Conservation (phyloP, 805 yeast species). For the Starmerella riodocensis region DNA sequence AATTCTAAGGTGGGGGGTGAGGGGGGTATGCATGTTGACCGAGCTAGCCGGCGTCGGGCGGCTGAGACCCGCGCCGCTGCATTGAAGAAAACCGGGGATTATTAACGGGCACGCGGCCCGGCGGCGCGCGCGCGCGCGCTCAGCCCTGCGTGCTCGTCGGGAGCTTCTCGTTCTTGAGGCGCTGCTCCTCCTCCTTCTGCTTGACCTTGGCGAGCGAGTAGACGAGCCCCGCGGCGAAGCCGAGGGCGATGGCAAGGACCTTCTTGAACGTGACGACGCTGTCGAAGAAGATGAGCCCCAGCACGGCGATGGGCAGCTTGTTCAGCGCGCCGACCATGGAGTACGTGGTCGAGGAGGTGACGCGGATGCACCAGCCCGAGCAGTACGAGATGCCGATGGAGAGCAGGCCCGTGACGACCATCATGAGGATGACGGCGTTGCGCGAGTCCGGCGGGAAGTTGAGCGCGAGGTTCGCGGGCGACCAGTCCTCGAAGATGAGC, state of each 20-base stretch:
- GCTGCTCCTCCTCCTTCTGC: slow-evolving; percentile 37
- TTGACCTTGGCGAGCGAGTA: slow-evolving; percentile 92
- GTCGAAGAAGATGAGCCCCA: slow-evolving; percentile 89
- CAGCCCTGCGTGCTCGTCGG: slow-evolving; percentile 4
- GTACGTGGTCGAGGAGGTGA: slow-evolving; percentile 94
- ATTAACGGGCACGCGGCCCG: too few species aligned
- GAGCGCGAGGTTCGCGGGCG: slow-evolving; percentile 52
- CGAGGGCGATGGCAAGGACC: slow-evolving; percentile 78
- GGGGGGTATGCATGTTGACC: too few species aligned
- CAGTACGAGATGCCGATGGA: slow-evolving; percentile 97
- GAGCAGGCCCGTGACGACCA: slow-evolving; percentile 86
- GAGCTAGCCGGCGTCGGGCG: too few species aligned
- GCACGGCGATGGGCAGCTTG: slow-evolving; percentile 91
- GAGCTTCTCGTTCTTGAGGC: slow-evolving; percentile 12
- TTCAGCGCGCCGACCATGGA: slow-evolving; percentile 99
- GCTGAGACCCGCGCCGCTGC: too few species aligned
- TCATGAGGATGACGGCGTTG: slow-evolving; percentile 56
- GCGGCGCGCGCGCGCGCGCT: too few species aligned
- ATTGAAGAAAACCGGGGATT: too few species aligned
- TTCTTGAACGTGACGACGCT: slow-evolving; percentile 90
- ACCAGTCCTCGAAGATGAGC: slow-evolving; percentile 83
- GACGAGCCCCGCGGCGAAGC: slow-evolving; percentile 90
- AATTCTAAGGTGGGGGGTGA: too few species aligned
- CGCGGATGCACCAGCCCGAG: slow-evolving; percentile 99
- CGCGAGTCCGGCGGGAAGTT: slow-evolving; percentile 72